Percentiles rank a stretch among this genome's conserved stretches.
These are phyloP conservation scores for Colletotrichum gloeosporioides DNA, from an alignment of 2,329 filamentous ascomycete genomes.

Conservation along the genomic window DNA sequence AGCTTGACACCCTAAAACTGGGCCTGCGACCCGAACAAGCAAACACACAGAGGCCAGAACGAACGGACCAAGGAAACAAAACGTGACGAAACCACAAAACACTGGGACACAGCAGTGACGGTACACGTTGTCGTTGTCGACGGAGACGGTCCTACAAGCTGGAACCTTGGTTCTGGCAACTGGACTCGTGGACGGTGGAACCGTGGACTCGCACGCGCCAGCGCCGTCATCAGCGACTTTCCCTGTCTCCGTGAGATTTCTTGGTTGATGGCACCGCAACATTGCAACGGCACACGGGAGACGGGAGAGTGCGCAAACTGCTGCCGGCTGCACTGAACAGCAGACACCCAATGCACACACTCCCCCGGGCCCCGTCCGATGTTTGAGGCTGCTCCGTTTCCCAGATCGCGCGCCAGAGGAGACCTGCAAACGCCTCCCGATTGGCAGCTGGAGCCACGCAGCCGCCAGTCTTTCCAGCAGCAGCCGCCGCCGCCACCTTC, in stretches of 20 bases:
- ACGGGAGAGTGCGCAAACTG: background rate
- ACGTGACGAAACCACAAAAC: background rate
- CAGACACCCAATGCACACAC: background rate
- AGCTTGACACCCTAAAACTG: conserved; percentile 11
- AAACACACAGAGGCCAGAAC: background rate
- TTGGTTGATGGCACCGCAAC: background rate
- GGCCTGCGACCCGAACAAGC: background rate
- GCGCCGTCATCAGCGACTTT: background rate
- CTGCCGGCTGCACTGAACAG: background rate
- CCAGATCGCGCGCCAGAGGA: background rate
- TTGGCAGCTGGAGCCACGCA: conserved; percentile 10
- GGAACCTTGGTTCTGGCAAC: background rate
- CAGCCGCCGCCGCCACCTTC: background rate
- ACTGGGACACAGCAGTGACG: background rate
- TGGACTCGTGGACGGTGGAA: background rate
- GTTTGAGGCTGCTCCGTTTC: background rate
- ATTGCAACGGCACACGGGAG: background rate
- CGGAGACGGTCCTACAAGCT: background rate
- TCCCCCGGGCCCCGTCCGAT: background rate
- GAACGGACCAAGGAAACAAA: background rate
- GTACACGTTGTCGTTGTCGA: background rate
- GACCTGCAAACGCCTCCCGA: background rate
- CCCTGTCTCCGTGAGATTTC: background rate
- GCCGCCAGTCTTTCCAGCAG: background rate
- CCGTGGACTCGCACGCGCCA: background rate